These are phyloP conservation scores for Arxiozyma bovina DNA, from an alignment of 1,139 yeast species.

Conservation along the genomic window DNA sequence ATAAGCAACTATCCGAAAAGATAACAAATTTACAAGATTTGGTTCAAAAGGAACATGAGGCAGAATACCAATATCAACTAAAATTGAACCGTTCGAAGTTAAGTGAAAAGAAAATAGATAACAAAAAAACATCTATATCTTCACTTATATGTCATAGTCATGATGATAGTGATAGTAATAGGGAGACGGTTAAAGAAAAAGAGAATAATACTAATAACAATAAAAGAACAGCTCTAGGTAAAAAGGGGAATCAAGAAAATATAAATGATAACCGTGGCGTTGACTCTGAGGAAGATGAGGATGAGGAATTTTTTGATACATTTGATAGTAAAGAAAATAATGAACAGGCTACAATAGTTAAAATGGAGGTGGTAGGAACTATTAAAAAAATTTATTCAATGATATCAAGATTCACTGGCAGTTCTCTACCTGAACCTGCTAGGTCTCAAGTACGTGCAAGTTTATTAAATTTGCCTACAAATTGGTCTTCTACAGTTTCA, in stretches of 20 bases:
- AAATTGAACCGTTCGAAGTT: not conserved
- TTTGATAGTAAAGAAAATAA: slow-evolving; percentile 29
- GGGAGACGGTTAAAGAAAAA: slow-evolving; percentile 1
- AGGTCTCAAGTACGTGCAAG: slow-evolving; percentile 75
- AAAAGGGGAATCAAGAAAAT: too few species aligned
- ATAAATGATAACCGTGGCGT: slow-evolving; percentile 7
- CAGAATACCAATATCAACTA: not conserved
- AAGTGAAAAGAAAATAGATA: not conserved
- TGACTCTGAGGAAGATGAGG: slow-evolving; percentile 16
- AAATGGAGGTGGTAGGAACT: slow-evolving; percentile 77
- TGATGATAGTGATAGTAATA: slow-evolving; percentile 2
- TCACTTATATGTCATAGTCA: not conserved
- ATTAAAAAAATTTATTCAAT: slow-evolving; percentile 81
- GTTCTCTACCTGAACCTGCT: slow-evolving; percentile 72
- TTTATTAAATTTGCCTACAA: slow-evolving; percentile 61
- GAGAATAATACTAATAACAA: not conserved
- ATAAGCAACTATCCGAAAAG: slow-evolving; percentile 57
- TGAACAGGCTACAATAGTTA: slow-evolving; percentile 40
- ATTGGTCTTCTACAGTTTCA: slow-evolving; percentile 43
- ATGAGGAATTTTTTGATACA: slow-evolving; percentile 26
- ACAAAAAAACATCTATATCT: slow-evolving; percentile 14
- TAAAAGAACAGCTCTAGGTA: slow-evolving; percentile 17
- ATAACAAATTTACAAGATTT: slow-evolving; percentile 51
- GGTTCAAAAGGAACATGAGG: slow-evolving; percentile 36
- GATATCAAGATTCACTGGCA: slow-evolving; percentile 75